These are phyloP conservation scores for Lojkania enalia DNA, from an alignment of 2,329 filamentous ascomycete species.

Conservation along the genomic window DNA sequence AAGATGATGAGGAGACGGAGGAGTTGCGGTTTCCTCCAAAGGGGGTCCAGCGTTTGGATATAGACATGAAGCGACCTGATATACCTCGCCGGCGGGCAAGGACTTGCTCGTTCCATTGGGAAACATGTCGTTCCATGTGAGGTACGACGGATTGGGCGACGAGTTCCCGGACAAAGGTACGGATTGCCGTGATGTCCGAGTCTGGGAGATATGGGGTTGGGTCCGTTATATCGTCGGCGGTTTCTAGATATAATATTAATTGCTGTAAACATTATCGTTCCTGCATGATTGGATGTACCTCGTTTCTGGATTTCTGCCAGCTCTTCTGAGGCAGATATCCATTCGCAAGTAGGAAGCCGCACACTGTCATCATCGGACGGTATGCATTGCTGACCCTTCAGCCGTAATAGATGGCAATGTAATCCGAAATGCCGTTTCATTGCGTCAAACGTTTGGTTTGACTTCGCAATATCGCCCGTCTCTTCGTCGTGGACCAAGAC, in stretches of 20 bases:
- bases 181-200: constrained; percentile 85
- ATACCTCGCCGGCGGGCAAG: constrained; percentile 87
- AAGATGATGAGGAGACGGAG: constrained; percentile 56
- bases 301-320: constrained; percentile 71
- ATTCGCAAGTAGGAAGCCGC: constrained; percentile 78
- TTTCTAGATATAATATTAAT: constrained; percentile 49
- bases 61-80: constrained; percentile 88
- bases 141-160: constrained; percentile 93
- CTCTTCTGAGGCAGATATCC: constrained; percentile 87
- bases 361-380: constrained; percentile 91
- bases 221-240: constrained; percentile 71
- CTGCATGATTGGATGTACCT: too few relatives aligned
- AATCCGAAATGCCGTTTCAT: constrained; percentile 99
- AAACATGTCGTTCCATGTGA: constrained; percentile 90
- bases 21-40: constrained; percentile 72
- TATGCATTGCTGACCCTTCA: constrained; percentile 82
- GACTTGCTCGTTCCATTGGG: constrained; percentile 96
- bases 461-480: constrained; percentile 86
- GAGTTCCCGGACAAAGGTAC: constrained; percentile 89
- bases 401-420: constrained; percentile 87
- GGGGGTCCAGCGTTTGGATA: constrained; percentile 86
- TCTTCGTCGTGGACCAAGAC: constrained; percentile 97
- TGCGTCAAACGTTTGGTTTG: constrained; percentile 89
- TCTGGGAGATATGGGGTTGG: constrained; percentile 83
- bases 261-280: constrained; percentile 13